These are phyloP conservation scores for Thinopyrum elongatum DNA, from an alignment of 176 grass and related monocot species.

Conservation along the genomic window DNA sequence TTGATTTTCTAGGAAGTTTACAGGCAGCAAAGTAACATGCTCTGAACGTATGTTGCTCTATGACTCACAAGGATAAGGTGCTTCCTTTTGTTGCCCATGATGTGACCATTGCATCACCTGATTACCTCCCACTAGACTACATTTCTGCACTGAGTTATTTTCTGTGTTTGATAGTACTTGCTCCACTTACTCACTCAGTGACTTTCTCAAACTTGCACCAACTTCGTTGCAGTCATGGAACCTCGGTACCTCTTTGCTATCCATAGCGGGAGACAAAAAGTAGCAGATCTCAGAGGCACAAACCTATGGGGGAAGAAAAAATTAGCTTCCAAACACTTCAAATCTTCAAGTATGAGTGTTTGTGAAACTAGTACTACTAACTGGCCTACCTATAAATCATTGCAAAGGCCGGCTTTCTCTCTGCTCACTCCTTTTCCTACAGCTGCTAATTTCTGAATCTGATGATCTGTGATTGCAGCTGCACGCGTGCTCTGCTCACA, in stretches of 20 bases:
- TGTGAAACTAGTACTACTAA: too few relatives aligned
- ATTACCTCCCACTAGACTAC: not conserved
- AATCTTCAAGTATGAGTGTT: too few relatives aligned
- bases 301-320: too few relatives aligned
- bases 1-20: constrained; percentile 32
- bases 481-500: constrained; percentile 28
- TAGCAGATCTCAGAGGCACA: too few relatives aligned
- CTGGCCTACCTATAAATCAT: too few relatives aligned
- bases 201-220: not conserved
- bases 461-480: too few relatives aligned
- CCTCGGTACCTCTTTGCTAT: not conserved
- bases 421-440: too few relatives aligned
- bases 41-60: not conserved
- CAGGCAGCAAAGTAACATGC: not conserved
- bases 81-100: not conserved
- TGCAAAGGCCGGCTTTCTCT: too few relatives aligned
- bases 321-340: too few relatives aligned
- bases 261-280: constrained; percentile 19
- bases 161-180: not conserved
- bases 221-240: not conserved
- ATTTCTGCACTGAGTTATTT: not conserved
- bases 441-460: too few relatives aligned
- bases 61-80: not conserved
- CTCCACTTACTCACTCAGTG: not conserved
- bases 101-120: not conserved